Evolutionary conservation across 2,329 filamentous ascomycete genomes (phyloP).

Genomic region (Ophiostoma perfectum): DNA sequence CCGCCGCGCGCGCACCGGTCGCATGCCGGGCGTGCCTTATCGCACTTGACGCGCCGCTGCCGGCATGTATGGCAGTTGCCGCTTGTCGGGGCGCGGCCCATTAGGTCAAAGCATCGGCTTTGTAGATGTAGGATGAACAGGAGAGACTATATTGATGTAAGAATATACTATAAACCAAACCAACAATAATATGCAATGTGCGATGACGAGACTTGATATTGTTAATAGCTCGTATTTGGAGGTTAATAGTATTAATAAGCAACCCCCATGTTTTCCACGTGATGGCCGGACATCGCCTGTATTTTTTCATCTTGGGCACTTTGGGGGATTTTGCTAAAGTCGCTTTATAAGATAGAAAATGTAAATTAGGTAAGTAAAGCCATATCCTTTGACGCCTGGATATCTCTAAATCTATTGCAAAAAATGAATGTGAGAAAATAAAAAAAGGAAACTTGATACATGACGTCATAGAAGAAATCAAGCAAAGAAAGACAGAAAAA

Average conservation of each 20-base stretch:
- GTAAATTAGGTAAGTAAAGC: slow-evolving; percentile 6
- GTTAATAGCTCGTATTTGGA: too few species aligned
- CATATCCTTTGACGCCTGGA: slow-evolving; percentile 20
- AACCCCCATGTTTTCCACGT: too few species aligned
- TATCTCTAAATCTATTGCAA: slow-evolving; percentile 25
- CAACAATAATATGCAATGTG: too few species aligned
- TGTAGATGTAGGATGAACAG: background rate
- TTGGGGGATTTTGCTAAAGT: too few species aligned
- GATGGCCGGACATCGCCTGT: too few species aligned
- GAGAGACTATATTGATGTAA: background rate
- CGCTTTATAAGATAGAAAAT: background rate
- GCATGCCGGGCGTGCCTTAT: slow-evolving; percentile 29
- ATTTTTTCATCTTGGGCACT: too few species aligned
- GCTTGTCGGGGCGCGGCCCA: slow-evolving; percentile 31
- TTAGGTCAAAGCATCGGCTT: slow-evolving; percentile 10
- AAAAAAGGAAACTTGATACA: background rate
- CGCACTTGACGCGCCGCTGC: slow-evolving; percentile 31
- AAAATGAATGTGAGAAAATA: slow-evolving; percentile 9
- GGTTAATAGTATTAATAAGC: too few species aligned
- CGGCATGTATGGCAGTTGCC: slow-evolving; percentile 32
- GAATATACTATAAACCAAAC: too few species aligned
- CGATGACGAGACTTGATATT: too few species aligned
- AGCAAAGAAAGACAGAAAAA: background rate
- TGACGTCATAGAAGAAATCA: background rate
- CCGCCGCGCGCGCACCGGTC: slow-evolving; percentile 28